Evolutionary conservation across 306 rosid genomes (phyloP).

Genomic region (Cucumis cinereus): DNA sequence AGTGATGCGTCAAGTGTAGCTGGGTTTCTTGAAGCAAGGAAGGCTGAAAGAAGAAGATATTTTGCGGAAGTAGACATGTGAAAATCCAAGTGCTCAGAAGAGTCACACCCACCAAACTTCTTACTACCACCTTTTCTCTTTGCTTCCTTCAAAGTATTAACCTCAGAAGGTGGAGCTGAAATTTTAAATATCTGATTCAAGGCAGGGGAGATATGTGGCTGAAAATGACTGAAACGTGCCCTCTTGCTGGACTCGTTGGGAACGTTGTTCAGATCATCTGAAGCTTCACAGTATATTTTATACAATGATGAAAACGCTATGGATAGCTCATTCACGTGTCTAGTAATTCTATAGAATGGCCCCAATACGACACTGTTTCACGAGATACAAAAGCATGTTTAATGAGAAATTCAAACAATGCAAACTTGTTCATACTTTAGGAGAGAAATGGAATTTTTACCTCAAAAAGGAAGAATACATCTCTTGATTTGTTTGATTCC

Average conservation of each 20-base stretch:
- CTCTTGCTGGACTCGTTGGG: conserved; percentile 58
- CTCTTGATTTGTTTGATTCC: conserved; percentile 50
- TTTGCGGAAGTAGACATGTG: conserved; percentile 85
- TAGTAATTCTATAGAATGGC: conserved; percentile 62
- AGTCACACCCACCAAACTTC: conserved; percentile 33
- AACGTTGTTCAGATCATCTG: conserved; percentile 35
- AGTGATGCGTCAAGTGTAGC: conserved; percentile 92
- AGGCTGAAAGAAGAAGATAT: conserved; percentile 89
- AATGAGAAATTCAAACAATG: conserved; percentile 10
- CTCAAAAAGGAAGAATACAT: conserved; percentile 69
- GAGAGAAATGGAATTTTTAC: conserved; percentile 26
- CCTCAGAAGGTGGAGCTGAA: conserved; percentile 36
- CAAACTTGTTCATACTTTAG: not conserved
- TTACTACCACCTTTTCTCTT: conserved; percentile 32
- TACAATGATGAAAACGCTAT: conserved; percentile 43
- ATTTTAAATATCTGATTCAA: conserved; percentile 68
- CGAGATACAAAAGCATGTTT: conserved; percentile 9
- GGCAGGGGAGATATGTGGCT: conserved; percentile 50
- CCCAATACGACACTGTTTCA: conserved; percentile 47
- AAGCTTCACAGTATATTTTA: conserved; percentile 54
- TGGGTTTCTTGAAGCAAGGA: conserved; percentile 93
- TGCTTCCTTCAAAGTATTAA: conserved; percentile 28
- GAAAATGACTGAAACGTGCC: conserved; percentile 37
- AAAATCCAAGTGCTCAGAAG: conserved; percentile 45
- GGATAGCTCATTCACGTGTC: conserved; percentile 60